phyloP scores from a whole-genome alignment of 768 basidiomycete genomes.

The Sistotremastrum suecicum region DNA sequence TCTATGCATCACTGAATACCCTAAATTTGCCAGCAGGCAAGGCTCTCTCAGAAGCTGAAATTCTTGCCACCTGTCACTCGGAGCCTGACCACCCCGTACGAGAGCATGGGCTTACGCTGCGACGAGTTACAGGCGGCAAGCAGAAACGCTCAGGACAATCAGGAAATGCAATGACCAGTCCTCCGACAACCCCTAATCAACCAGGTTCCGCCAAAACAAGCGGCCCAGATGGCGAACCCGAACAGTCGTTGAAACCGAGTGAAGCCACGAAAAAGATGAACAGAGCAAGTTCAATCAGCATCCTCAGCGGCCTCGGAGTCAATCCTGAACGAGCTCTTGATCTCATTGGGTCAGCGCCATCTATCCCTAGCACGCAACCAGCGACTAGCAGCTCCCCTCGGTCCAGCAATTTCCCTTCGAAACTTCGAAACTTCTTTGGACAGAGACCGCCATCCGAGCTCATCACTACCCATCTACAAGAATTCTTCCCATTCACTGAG shows the following conservation, averaged over 20 bases:
- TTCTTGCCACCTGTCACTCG: slow-evolving; percentile 73
- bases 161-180: slow-evolving; percentile 5
- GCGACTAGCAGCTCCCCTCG: slow-evolving; percentile 1
- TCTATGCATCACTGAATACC: not conserved
- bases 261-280: slow-evolving; percentile 44
- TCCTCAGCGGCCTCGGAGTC: slow-evolving; percentile 88
- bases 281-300: slow-evolving; percentile 87
- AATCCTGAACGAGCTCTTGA: slow-evolving; percentile 58
- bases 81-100: slow-evolving; percentile 66
- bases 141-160: slow-evolving; percentile 21
- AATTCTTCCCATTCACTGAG: slow-evolving; percentile 92
- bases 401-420: slow-evolving; percentile 16
- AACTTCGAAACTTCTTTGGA: slow-evolving; percentile 91
- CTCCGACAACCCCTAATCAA: slow-evolving; percentile 32
- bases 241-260: slow-evolving; percentile 14
- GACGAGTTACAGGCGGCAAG: slow-evolving; percentile 30
- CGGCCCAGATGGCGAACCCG: slow-evolving; percentile 6
- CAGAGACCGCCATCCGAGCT: slow-evolving; percentile 96
- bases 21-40: slow-evolving; percentile 31
- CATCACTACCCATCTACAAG: slow-evolving; percentile 85
- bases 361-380: not conserved
- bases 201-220: slow-evolving; percentile 22
- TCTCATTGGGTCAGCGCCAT: slow-evolving; percentile 17
- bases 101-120: slow-evolving; percentile 65
- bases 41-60: slow-evolving; percentile 67